phyloP scores from a whole-genome alignment of 768 basidiomycete genomes.

The Xanthoconium stramineum region DNA sequence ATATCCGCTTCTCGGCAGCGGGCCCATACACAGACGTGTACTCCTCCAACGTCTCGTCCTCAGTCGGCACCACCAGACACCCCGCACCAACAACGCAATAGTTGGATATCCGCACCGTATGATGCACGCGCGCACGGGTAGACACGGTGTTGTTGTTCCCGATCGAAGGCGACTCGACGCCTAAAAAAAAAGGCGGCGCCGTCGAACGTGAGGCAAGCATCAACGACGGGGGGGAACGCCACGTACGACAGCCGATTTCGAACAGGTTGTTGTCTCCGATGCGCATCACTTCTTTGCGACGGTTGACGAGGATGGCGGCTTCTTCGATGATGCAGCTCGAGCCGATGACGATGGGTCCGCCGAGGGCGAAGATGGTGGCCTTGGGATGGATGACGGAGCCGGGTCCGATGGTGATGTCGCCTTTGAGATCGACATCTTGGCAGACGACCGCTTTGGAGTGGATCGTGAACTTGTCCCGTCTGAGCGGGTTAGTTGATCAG shows the following conservation, averaged over 20 bases:
- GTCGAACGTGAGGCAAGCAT: no score
- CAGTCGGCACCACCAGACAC: constrained; percentile 73
- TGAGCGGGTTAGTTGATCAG: constrained; percentile 25
- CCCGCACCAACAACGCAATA: constrained; percentile 83
- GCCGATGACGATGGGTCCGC: constrained; percentile 89
- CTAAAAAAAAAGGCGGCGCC: constrained; percentile 40
- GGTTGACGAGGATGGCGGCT: constrained; percentile 83
- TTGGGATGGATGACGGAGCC: constrained; percentile 94
- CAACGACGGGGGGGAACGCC: no score
- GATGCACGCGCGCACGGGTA: constrained; percentile 78
- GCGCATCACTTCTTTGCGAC: constrained; percentile 85
- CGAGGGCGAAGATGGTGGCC: constrained; percentile 88
- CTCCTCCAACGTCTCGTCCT: constrained; percentile 75
- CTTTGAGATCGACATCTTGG: constrained; percentile 91
- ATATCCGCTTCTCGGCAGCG: constrained; percentile 66
- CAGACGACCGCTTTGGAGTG: constrained; percentile 90
- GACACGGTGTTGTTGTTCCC: constrained; percentile 87
- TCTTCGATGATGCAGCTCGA: constrained; percentile 91
- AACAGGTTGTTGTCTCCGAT: constrained; percentile 94
- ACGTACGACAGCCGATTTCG: constrained; percentile 87
- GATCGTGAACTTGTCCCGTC: constrained; percentile 86
- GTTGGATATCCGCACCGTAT: constrained; percentile 73
- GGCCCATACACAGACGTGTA: constrained; percentile 85
- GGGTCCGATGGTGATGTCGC: constrained; percentile 89
- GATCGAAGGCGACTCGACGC: constrained; percentile 81